Percentiles rank a stretch among this genome's conserved stretches.
phyloP scores from a whole-genome alignment of 371 early-diverging fungal genomes.

The Mucor irregularis region DNA sequence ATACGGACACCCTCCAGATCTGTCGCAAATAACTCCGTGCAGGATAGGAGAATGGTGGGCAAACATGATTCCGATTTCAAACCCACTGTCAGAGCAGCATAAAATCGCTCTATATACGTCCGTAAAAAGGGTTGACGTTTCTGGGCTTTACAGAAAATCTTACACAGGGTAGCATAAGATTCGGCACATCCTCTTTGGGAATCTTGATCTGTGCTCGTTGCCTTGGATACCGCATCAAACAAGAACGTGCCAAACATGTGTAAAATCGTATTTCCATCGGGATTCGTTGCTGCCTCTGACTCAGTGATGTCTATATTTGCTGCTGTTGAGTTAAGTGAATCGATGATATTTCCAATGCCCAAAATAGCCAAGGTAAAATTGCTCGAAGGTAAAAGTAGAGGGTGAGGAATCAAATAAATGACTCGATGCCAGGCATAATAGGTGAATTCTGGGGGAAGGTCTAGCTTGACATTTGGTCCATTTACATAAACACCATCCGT shows the following conservation, averaged over 20 bases:
- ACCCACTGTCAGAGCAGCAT: slow-evolving; percentile 62
- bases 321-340: slow-evolving; percentile 44
- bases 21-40: slow-evolving; percentile 62
- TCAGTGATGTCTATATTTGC: not conserved
- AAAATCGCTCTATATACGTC: slow-evolving; percentile 73
- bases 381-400: slow-evolving; percentile 56
- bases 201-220: slow-evolving; percentile 25
- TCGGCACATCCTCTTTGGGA: slow-evolving; percentile 66
- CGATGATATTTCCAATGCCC: slow-evolving; percentile 67
- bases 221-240: slow-evolving; percentile 63
- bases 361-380: slow-evolving; percentile 70
- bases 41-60: slow-evolving; percentile 66
- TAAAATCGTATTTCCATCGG: slow-evolving; percentile 79
- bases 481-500: slow-evolving; percentile 52
- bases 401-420: slow-evolving; percentile 66
- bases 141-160: slow-evolving; percentile 72
- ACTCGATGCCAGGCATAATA: slow-evolving; percentile 76
- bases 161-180: slow-evolving; percentile 71
- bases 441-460: slow-evolving; percentile 64
- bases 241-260: slow-evolving; percentile 80
- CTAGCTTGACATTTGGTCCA: slow-evolving; percentile 58
- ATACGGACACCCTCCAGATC: slow-evolving; percentile 73
- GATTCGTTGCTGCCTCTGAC: slow-evolving; percentile 21
- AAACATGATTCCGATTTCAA: slow-evolving; percentile 62
- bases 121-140: slow-evolving; percentile 53